phyloP scores from a whole-genome alignment of 768 basidiomycete genomes.

The Podaxis sp. region DNA sequence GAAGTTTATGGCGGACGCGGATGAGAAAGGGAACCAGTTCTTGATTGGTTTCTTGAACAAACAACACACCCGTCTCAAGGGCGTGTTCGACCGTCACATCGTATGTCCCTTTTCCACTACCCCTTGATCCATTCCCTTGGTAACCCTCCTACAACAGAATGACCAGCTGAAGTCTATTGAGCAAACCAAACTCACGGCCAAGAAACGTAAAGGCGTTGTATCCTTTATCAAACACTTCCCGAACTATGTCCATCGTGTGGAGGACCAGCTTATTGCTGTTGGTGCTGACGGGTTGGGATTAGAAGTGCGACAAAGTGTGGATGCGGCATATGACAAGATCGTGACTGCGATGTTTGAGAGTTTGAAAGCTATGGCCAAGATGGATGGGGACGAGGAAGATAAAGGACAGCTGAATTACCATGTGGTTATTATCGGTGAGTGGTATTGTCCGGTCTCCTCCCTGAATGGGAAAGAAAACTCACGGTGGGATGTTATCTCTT shows the following conservation, averaged over 20 bases:
- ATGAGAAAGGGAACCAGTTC: constrained; percentile 78
- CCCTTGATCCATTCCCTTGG: not conserved
- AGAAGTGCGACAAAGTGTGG: constrained; percentile 75
- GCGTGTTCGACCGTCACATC: constrained; percentile 74
- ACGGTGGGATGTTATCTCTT: not conserved
- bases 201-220: constrained; percentile 89
- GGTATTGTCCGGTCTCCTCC: not conserved
- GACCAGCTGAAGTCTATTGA: constrained; percentile 89
- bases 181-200: constrained; percentile 86
- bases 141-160: constrained; percentile 42
- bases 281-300: constrained; percentile 70
- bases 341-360: constrained; percentile 90
- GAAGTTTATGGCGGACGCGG: constrained; percentile 70
- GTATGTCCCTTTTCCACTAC: constrained; percentile 35
- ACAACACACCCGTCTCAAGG: constrained; percentile 75
- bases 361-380: constrained; percentile 93
- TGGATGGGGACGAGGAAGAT: constrained; percentile 91
- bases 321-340: constrained; percentile 84
- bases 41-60: constrained; percentile 72
- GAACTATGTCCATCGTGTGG: constrained; percentile 78
- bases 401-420: constrained; percentile 97
- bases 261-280: constrained; percentile 64
- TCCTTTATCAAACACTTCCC: constrained; percentile 95
- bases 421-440: constrained; percentile 89
- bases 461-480: not conserved